A percentile compares a stretch with the other conserved stretches of the same genome.
Conservation (phyloP, 495 filamentous ascomycete species). For the Aspergillus steynii region DNA sequence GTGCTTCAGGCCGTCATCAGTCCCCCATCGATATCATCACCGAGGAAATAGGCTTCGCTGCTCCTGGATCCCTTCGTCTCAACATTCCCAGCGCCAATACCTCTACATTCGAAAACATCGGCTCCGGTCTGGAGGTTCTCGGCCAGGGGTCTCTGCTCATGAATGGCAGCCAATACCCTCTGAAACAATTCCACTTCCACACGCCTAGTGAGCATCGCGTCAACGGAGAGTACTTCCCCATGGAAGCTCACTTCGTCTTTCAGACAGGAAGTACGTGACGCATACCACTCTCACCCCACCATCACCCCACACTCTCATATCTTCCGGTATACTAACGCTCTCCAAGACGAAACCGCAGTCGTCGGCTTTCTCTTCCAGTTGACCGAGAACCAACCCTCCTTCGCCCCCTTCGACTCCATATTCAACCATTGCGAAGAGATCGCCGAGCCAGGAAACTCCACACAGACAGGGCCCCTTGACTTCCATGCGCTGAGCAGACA, state of each 20-base stretch:
- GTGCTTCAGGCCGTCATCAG: constrained; percentile 56
- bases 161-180: constrained; percentile 32
- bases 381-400: constrained; percentile 39
- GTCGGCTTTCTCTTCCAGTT: constrained; percentile 62
- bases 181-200: constrained; percentile 72
- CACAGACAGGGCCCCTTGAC: constrained; percentile 54
- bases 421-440: constrained; percentile 54
- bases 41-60: constrained; percentile 25
- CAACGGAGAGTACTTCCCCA: constrained; percentile 51
- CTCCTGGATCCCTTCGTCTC: constrained; percentile 35
- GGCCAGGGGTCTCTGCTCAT: constrained; percentile 33
- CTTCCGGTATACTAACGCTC: constrained; percentile 13
- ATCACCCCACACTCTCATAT: neutral
- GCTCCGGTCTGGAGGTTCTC: constrained; percentile 59
- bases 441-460: constrained; percentile 51
- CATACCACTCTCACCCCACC: neutral
- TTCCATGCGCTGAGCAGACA: constrained; percentile 55
- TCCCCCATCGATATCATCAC: constrained; percentile 63
- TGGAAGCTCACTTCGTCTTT: constrained; percentile 70
- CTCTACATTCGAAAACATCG: constrained; percentile 59
- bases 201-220: constrained; percentile 68
- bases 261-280: constrained; percentile 41
- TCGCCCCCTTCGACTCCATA: constrained; percentile 54
- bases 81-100: constrained; percentile 40
- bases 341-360: constrained; percentile 48